A percentile compares a stretch with the other conserved stretches of the same genome.
Conservation (phyloP, 2,329 filamentous ascomycete species). For the Colletotrichum abscissum region DNA sequence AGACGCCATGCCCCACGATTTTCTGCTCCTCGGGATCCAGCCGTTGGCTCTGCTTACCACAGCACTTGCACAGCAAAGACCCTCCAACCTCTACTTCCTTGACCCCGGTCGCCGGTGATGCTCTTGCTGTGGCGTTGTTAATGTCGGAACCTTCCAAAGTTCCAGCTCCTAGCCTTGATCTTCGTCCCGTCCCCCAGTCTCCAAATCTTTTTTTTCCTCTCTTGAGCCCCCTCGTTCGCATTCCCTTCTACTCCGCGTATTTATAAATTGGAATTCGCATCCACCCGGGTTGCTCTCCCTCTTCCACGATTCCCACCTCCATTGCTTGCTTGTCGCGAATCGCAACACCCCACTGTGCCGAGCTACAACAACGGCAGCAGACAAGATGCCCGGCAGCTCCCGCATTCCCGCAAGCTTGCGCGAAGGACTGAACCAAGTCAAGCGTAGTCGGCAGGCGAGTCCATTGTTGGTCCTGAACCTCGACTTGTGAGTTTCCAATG, state of each 20-base stretch:
- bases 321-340: conserved; percentile 16
- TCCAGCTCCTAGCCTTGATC: conserved; percentile 2
- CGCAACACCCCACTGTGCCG: conserved; percentile 15
- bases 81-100: conserved; percentile 6
- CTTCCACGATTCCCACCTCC: not conserved
- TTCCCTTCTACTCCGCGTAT: conserved; percentile 1
- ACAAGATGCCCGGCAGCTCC: conserved; percentile 72
- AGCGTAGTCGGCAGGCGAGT: conserved; percentile 65
- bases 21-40: conserved; percentile 16
- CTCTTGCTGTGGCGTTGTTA: not conserved
- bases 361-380: conserved; percentile 18
- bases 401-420: conserved; percentile 78
- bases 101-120: conserved; percentile 7
- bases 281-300: not conserved
- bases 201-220: conserved; percentile 20
- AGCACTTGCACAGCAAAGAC: not conserved
- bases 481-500: conserved; percentile 69
- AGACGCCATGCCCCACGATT: conserved; percentile 38
- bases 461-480: conserved; percentile 72
- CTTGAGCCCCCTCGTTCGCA: conserved; percentile 12
- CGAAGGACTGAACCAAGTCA: conserved; percentile 72
- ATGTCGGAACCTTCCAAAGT: conserved; percentile 11
- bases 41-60: conserved; percentile 8
- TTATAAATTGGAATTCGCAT: conserved; percentile 23
- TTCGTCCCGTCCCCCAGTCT: conserved; percentile 6